Percentiles rank a stretch among this genome's conserved stretches.
Conservation (phyloP, 352 stramenopile genomes). For the Globisporangium irregulare region DNA sequence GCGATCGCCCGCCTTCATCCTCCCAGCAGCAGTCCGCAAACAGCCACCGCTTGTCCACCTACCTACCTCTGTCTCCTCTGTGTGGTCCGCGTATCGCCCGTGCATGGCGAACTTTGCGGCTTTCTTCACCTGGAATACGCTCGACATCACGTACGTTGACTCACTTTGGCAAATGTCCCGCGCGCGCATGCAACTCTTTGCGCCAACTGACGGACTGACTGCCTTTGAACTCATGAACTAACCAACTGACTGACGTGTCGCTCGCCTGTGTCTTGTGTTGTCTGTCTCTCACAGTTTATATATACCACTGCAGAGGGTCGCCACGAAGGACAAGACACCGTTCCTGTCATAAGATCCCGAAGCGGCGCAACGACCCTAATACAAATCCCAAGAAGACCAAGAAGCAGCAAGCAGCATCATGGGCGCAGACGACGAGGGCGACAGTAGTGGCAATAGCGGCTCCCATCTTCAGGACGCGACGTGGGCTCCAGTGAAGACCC, state of each 20-base stretch:
- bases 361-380: conserved; percentile 3
- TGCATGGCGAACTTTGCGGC: conserved; percentile 23
- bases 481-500: neutral
- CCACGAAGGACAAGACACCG: neutral
- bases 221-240: too few species aligned
- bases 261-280: neutral
- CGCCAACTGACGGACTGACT: too few species aligned
- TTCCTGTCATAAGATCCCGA: conserved; percentile 17
- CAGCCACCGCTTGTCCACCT: neutral
- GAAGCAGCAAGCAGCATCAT: conserved; percentile 6
- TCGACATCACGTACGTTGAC: conserved; percentile 21
- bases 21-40: neutral
- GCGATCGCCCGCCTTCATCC: neutral
- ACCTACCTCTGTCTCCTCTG: neutral
- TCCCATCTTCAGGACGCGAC: conserved; percentile 13
- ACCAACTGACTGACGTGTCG: neutral
- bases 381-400: neutral
- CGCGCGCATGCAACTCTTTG: too few species aligned
- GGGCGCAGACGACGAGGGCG: conserved; percentile 18
- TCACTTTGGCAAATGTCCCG: too few species aligned
- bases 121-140: conserved; percentile 24
- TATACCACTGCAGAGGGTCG: conserved; percentile 10
- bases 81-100: conserved; percentile 3
- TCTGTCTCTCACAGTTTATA: conserved; percentile 14
- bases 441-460: conserved; percentile 21